Evolutionary conservation across 2,329 filamentous ascomycete species (phyloP).

Genomic region (Colletotrichum lupini): DNA sequence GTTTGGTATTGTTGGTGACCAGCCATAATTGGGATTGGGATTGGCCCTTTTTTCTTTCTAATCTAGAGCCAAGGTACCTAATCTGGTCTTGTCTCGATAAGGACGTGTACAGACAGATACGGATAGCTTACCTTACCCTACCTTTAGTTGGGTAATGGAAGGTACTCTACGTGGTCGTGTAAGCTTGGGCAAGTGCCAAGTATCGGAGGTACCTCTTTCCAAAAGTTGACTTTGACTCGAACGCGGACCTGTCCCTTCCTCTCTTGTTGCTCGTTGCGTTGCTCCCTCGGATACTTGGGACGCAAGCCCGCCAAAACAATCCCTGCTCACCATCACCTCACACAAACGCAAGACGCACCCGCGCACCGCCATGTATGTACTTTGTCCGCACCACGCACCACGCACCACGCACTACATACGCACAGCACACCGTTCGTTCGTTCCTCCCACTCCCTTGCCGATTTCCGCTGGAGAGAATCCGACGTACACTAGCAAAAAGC

Average conservation of each 20-base stretch:
- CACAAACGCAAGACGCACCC: conserved; percentile 14
- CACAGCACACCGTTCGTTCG: conserved; percentile 16
- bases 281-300: conserved; percentile 22
- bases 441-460: conserved; percentile 26
- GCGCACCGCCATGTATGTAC: neutral
- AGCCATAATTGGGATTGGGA: conserved; percentile 8
- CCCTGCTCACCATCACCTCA: conserved; percentile 33
- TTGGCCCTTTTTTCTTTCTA: conserved; percentile 6
- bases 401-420: conserved; percentile 2
- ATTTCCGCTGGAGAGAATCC: conserved; percentile 30
- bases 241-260: neutral
- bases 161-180: neutral
- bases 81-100: neutral
- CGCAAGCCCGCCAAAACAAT: conserved; percentile 22
- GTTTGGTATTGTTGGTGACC: conserved; percentile 22
- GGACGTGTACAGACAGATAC: neutral
- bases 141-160: neutral
- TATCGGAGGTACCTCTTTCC: neutral
- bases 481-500: neutral
- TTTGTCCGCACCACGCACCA: neutral
- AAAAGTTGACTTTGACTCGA: neutral
- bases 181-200: conserved; percentile 3
- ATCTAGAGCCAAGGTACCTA: neutral
- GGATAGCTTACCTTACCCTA: no score
- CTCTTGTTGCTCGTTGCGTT: neutral